A percentile compares a stretch with the other conserved stretches of the same genome.
These are phyloP conservation scores for Litsea cubeba DNA, from an alignment of 164 flowering plant species.

Conservation along the genomic window DNA sequence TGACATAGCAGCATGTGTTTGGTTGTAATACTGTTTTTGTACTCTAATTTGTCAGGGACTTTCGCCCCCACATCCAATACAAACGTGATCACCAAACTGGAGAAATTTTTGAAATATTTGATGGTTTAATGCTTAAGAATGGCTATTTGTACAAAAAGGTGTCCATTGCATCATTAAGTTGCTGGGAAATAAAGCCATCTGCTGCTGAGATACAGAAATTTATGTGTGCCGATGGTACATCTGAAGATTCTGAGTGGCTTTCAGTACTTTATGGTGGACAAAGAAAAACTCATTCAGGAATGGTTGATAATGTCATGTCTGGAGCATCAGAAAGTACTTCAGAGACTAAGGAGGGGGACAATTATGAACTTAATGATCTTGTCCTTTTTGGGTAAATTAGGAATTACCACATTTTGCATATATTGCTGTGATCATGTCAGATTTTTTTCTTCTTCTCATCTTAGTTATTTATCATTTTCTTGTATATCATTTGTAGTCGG, in stretches of 20 bases:
- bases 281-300: conserved; percentile 23
- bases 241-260: conserved; percentile 66
- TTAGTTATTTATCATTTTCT: background rate
- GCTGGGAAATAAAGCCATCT: conserved; percentile 56
- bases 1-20: background rate
- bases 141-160: conserved; percentile 84
- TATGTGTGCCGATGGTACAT: conserved; percentile 36
- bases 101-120: conserved; percentile 52
- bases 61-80: conserved; percentile 60
- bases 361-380: conserved; percentile 62
- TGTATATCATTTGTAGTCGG: conserved; percentile 38
- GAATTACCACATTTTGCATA: background rate
- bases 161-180: conserved; percentile 65
- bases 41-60: conserved; percentile 42
- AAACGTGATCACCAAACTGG: conserved; percentile 77
- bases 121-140: conserved; percentile 85
- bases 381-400: conserved; percentile 70
- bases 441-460: background rate
- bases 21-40: conserved; percentile 8
- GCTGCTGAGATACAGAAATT: conserved; percentile 76
- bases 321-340: conserved; percentile 15
- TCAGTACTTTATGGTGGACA: conserved; percentile 65
- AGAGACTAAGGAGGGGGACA: conserved; percentile 15
- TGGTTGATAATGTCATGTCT: conserved; percentile 20
- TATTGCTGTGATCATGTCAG: background rate